Base-by-base conservation (phyloP, 2,329 filamentous ascomycete species). In the Ilyonectria destructans region DNA sequence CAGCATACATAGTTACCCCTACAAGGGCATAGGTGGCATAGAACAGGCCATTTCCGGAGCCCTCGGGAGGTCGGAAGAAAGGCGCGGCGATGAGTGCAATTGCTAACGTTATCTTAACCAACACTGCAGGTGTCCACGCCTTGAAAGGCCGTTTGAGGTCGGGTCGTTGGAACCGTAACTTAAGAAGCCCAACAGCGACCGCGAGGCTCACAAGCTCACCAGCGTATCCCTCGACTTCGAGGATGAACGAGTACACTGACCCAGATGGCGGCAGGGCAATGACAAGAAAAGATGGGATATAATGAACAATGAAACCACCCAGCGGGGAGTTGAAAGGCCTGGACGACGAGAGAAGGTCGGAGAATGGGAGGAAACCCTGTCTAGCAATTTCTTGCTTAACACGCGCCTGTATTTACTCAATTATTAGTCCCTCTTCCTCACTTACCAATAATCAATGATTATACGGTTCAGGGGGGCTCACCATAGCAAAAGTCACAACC, bases 361-460 rank as follows among this genome's bases (percentile, higher is more conserved):
- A 85, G 64, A 87, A 93, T 0, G 92, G 92, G 0, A 94, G 83
- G 64, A 94, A 90, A 0, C 92, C 92, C 74, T 93, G 90, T 19
- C 91, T 85, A 2, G 91, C 92, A 61, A 94, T 89, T 76, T 94
- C 91, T 75, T 93, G 91, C 72, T 93, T 93, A 2, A 93, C 80
- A 2, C 91, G 88, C 6, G 91, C 88, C 89, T 92, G 65, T 19
- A 17, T 40, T 73, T 61, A 77, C 71, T 23, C 10, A 26, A 65
- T 51, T 17, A 17, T 17, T 10, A 33, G 31, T 6, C 31, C 12
- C 12, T 33, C 8, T 33, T 33, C 12, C 31, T 4, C 31, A 33
- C 12, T 31, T 7, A 3, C 46, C 6, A 51, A 29, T 3, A n/a
- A n/a, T n/a, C 7, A 4, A 5, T 8, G 12, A 15, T 49, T 7